Percentiles rank a stretch among this genome's conserved stretches.
Conservation (phyloP, 2,329 filamentous ascomycete species). For the Pseudogymnoascus sp. region DNA sequence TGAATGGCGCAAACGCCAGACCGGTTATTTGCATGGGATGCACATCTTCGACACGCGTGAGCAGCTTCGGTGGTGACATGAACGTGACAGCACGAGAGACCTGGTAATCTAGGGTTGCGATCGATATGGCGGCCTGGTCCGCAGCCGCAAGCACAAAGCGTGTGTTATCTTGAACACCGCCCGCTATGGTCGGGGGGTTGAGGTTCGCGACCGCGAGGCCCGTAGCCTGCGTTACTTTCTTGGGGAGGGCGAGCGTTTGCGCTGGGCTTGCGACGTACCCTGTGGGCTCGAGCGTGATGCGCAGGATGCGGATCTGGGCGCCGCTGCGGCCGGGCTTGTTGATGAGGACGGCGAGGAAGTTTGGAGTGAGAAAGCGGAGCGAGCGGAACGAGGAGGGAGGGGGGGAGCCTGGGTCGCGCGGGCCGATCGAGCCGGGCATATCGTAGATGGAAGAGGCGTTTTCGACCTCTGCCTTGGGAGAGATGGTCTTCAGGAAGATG, state of each 20-base stretch:
- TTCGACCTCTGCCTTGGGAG: constrained; percentile 32
- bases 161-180: constrained; percentile 49
- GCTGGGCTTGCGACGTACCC: constrained; percentile 41
- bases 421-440: constrained; percentile 36
- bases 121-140: constrained; percentile 68
- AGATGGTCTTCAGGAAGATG: constrained; percentile 48
- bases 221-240: constrained; percentile 60
- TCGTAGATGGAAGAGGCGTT: constrained; percentile 49
- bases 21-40: constrained; percentile 53
- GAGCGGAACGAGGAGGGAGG: constrained; percentile 47
- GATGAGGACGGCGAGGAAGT: constrained; percentile 49
- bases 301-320: constrained; percentile 48
- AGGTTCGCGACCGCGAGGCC: constrained; percentile 71
- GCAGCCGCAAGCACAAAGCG: constrained; percentile 78
- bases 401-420: constrained; percentile 31
- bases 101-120: constrained; percentile 70
- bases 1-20: constrained; percentile 45
- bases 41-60: constrained; percentile 46
- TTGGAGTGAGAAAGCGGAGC: constrained; percentile 51
- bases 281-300: constrained; percentile 32
- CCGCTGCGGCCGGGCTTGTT: constrained; percentile 54
- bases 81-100: constrained; percentile 40
- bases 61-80: constrained; percentile 44
- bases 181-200: constrained; percentile 43
- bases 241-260: constrained; percentile 50